phyloP scores from a whole-genome alignment of 1,139 yeast species.

The Yamadazyma mexicana region DNA sequence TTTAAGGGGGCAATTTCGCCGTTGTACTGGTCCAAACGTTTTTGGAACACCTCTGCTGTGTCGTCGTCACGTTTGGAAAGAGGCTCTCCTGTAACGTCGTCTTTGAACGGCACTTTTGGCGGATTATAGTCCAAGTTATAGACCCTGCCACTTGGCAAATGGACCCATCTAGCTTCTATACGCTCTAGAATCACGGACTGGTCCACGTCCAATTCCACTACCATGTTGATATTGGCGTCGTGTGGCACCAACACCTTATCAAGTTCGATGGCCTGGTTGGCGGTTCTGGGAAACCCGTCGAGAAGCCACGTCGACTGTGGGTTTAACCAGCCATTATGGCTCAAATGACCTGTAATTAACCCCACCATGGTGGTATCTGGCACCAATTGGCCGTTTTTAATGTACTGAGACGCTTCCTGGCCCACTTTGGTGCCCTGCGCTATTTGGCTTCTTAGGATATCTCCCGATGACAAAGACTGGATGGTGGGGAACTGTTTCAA shows the following conservation, averaged over 20 bases:
- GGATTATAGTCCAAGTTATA: constrained; percentile 87
- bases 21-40: constrained; percentile 65
- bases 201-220: constrained; percentile 83
- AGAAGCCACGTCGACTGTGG: constrained; percentile 62
- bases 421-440: constrained; percentile 59
- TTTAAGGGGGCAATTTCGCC: constrained; percentile 61
- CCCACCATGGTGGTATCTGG: constrained; percentile 71
- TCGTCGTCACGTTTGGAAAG: constrained; percentile 80
- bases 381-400: constrained; percentile 63
- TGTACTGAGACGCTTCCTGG: constrained; percentile 51
- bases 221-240: constrained; percentile 58
- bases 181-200: constrained; percentile 74
- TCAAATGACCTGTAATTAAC: constrained; percentile 55
- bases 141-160: constrained; percentile 78
- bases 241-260: constrained; percentile 43
- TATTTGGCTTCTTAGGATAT: constrained; percentile 70
- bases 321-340: constrained; percentile 45
- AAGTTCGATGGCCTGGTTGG: constrained; percentile 62
- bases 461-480: constrained; percentile 77
- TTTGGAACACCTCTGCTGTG: constrained; percentile 64
- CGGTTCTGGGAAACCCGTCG: constrained; percentile 91
- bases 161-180: constrained; percentile 85
- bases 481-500: constrained; percentile 51
- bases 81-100: constrained; percentile 88
- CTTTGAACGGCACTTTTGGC: constrained; percentile 76